Evolutionary conservation across 306 rosid species (phyloP).

Genomic region (cucumber (Cucumis sativus)): Cucumber_9930_V3 NC_026655.2:3148501-3149000

Average conservation of each 20-base stretch:
- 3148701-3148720: background rate
- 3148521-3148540: background rate
- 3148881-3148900: background rate
- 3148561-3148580: background rate
- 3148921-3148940: background rate
- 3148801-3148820: background rate
- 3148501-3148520: slow-evolving; percentile 4
- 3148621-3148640: background rate
- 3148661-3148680: background rate
- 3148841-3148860: background rate
- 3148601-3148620: background rate
- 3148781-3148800: background rate
- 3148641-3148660: background rate
- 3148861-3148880: background rate
- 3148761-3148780: background rate
- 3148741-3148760: background rate
- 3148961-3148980: background rate
- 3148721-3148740: background rate
- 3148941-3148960: background rate
- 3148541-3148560: background rate
- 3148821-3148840: background rate
- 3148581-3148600: background rate
- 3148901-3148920: background rate
- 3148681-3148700: background rate
- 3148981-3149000: background rate